Conservation (phyloP, 768 basidiomycete genomes). For the Agrocybe chaxingu region DNA sequence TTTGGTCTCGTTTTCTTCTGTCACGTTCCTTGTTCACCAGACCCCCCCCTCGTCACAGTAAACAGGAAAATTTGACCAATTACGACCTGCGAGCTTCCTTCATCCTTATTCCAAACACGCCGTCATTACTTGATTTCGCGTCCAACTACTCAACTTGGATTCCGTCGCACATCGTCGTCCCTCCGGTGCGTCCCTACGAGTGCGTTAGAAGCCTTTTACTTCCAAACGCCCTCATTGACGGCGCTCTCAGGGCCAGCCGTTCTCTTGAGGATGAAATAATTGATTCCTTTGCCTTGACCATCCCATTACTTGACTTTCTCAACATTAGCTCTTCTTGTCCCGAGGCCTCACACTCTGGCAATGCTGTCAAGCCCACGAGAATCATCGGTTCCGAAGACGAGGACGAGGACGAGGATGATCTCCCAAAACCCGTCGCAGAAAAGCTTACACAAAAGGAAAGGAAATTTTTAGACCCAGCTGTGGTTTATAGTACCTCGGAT, state of each 20-base stretch:
- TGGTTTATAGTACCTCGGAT: too few species aligned
- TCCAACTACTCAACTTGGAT: constrained; percentile 29
- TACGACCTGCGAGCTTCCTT: constrained; percentile 35
- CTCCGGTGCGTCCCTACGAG: constrained; percentile 25
- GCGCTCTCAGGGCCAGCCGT: constrained; percentile 1
- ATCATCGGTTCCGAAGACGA: constrained; percentile 7
- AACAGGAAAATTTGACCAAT: constrained; percentile 18
- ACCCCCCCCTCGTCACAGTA: constrained; percentile 11
- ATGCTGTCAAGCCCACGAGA: not conserved
- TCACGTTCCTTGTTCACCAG: not conserved
- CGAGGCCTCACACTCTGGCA: not conserved
- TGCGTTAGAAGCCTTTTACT: constrained; percentile 14
- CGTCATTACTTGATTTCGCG: constrained; percentile 25
- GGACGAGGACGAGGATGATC: constrained; percentile 10
- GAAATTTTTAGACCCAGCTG: too few species aligned
- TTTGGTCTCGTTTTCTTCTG: not conserved
- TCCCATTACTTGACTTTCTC: constrained; percentile 32
- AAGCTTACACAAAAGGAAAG: constrained; percentile 6
- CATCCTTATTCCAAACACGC: constrained; percentile 28
- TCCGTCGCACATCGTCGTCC: constrained; percentile 21
- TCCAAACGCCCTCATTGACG: not conserved
- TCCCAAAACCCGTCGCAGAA: not conserved
- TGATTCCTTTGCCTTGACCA: constrained; percentile 30
- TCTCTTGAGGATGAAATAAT: constrained; percentile 24
- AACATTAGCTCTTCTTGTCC: constrained; percentile 21